phyloP scores from a whole-genome alignment of 371 early-diverging fungal species.

The Actinomortierella ambigua region DNA sequence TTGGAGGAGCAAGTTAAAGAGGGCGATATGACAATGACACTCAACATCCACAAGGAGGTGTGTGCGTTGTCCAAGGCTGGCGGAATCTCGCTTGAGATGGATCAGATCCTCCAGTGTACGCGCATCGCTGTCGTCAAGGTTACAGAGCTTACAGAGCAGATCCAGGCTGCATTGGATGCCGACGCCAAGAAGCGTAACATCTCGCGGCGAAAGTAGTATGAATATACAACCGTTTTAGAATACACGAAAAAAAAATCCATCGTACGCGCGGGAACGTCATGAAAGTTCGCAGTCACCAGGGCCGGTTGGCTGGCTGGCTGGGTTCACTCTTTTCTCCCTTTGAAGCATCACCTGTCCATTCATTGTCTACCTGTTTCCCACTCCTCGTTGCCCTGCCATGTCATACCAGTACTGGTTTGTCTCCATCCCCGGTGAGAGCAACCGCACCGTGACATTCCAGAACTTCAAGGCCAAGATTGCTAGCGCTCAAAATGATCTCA shows the following conservation, averaged over 20 bases:
- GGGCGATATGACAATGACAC: constrained; percentile 85
- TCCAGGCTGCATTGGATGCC: constrained; percentile 66
- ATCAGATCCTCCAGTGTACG: constrained; percentile 75
- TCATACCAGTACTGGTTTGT: constrained; percentile 55
- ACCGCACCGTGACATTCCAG: constrained; percentile 46
- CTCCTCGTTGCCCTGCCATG: too few relatives aligned
- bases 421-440: constrained; percentile 48
- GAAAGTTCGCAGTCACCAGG: too few relatives aligned
- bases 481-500: constrained; percentile 47
- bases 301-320: too few relatives aligned
- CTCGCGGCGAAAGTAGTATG: too few relatives aligned
- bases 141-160: constrained; percentile 71
- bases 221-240: too few relatives aligned
- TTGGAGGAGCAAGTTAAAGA: constrained; percentile 85
- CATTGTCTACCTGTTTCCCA: too few relatives aligned
- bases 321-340: too few relatives aligned
- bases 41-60: constrained; percentile 91
- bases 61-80: constrained; percentile 92
- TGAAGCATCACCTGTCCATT: too few relatives aligned
- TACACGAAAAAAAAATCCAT: too few relatives aligned
- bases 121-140: constrained; percentile 79
- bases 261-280: too few relatives aligned
- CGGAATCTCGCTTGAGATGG: constrained; percentile 75
- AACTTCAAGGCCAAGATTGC: constrained; percentile 49
- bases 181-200: constrained; percentile 42